Conservation (phyloP, 1,284 basidiomycete genomes). For the Albatrellus sp. region DNA sequence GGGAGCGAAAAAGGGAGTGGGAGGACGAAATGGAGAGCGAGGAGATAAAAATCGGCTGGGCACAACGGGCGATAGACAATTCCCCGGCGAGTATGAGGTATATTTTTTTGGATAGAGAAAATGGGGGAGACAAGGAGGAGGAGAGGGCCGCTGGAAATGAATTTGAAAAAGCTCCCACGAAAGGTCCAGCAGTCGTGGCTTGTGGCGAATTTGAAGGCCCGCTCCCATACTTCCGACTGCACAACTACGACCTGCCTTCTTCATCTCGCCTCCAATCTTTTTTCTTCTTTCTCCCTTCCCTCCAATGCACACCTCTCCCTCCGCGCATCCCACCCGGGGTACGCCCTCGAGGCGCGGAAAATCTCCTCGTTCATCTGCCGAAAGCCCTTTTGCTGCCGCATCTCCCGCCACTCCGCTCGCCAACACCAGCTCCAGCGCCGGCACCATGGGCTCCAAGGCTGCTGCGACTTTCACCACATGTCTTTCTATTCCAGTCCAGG, state of each 20-base stretch:
- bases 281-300: constrained; percentile 9
- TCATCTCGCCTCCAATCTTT: constrained; percentile 7
- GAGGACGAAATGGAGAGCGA: background rate
- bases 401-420: constrained; percentile 12
- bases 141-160: constrained; percentile 4
- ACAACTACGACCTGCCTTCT: constrained; percentile 2
- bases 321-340: constrained; percentile 33
- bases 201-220: constrained; percentile 15
- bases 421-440: constrained; percentile 17
- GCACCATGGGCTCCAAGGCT: constrained; percentile 17
- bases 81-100: background rate
- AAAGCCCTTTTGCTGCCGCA: constrained; percentile 14
- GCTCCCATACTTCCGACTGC: constrained; percentile 9
- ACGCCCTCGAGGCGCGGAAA: constrained; percentile 44
- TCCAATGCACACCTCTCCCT: constrained; percentile 18
- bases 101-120: constrained; percentile 1
- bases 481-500: constrained; percentile 56
- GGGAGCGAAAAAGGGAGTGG: constrained; percentile 3
- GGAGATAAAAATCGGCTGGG: constrained; percentile 9
- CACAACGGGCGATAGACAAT: background rate
- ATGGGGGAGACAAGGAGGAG: background rate
- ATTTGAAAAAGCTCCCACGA: constrained; percentile 10
- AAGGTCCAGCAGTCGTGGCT: constrained; percentile 11
- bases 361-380: constrained; percentile 32
- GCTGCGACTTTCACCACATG: constrained; percentile 47